Evolutionary conservation across 192 early-diverging fungal genomes (phyloP).

Genomic region (Gorgonomyces haynaldii): DNA sequence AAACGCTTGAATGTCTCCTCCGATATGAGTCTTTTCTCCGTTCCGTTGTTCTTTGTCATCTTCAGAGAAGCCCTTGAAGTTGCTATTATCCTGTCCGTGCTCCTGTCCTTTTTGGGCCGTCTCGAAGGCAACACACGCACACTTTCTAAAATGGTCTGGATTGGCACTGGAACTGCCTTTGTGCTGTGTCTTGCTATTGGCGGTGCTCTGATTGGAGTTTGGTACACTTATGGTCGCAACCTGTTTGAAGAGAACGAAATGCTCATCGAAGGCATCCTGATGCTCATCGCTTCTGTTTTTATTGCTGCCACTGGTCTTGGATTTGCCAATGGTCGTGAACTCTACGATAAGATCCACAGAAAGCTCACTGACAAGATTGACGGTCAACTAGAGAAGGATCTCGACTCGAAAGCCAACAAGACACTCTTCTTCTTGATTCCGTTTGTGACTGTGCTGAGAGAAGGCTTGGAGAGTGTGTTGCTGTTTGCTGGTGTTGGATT

Average conservation of each 20-base stretch:
- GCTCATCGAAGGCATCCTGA: conserved; percentile 77
- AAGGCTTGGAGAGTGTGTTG: conserved; percentile 81
- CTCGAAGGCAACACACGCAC: neutral
- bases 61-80: conserved; percentile 69
- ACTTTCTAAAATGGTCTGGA: conserved; percentile 54
- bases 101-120: conserved; percentile 57
- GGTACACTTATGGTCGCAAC: conserved; percentile 42
- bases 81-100: conserved; percentile 75
- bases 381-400: too few relatives aligned
- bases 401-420: conserved; percentile 16
- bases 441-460: conserved; percentile 72
- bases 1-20: too few relatives aligned
- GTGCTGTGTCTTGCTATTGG: conserved; percentile 59
- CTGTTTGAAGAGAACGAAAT: conserved; percentile 39
- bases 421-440: conserved; percentile 64
- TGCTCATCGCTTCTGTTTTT: conserved; percentile 64
- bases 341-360: conserved; percentile 68
- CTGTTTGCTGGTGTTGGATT: conserved; percentile 77
- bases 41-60: conserved; percentile 35
- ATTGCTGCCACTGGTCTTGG: conserved; percentile 73
- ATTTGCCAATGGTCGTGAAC: conserved; percentile 61
- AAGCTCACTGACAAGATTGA: too few relatives aligned
- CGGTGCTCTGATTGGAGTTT: conserved; percentile 65
- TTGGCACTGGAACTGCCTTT: conserved; percentile 60
- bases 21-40: conserved; percentile 18